phyloP scores from a whole-genome alignment of 179 eudicot species.

The Patellifolia procumbens region DNA sequence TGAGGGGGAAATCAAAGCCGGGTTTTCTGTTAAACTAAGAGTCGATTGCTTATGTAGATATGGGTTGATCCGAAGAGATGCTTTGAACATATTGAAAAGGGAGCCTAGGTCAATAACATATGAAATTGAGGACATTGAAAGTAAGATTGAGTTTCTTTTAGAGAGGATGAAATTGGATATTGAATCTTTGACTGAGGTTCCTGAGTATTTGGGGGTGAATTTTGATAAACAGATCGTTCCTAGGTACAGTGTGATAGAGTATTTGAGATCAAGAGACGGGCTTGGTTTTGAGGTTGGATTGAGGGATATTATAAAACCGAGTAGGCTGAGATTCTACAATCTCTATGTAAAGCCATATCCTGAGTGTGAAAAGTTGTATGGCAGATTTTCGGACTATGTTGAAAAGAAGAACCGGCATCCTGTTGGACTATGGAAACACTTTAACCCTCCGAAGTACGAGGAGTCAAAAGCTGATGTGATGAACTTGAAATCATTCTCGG shows the following conservation, averaged over 20 bases:
- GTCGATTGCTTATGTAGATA: slow-evolving; percentile 66
- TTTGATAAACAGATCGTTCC: slow-evolving; percentile 90
- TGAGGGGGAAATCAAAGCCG: slow-evolving; percentile 71
- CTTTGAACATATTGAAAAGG: slow-evolving; percentile 64
- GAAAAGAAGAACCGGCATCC: slow-evolving; percentile 55
- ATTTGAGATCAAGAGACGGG: slow-evolving; percentile 73
- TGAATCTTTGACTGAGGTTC: slow-evolving; percentile 69
- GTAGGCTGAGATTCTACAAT: slow-evolving; percentile 72
- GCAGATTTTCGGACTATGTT: slow-evolving; percentile 51
- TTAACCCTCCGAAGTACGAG: slow-evolving; percentile 56
- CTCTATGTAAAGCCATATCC: slow-evolving; percentile 95
- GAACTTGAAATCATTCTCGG: slow-evolving; percentile 59
- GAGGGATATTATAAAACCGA: slow-evolving; percentile 65
- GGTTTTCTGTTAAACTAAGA: slow-evolving; percentile 60
- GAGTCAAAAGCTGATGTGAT: slow-evolving; percentile 49
- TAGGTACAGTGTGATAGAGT: slow-evolving; percentile 71
- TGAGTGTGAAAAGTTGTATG: slow-evolving; percentile 78
- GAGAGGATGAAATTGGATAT: slow-evolving; percentile 55
- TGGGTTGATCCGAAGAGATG: slow-evolving; percentile 75
- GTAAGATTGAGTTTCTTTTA: slow-evolving; percentile 70
- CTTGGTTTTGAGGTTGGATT: slow-evolving; percentile 77
- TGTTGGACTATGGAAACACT: slow-evolving; percentile 79
- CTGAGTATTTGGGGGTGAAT: slow-evolving; percentile 83
- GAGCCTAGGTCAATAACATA: slow-evolving; percentile 79
- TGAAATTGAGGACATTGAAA: slow-evolving; percentile 58